Conservation (phyloP, 305 asterid genomes). For the Petunia hybrid region DNA sequence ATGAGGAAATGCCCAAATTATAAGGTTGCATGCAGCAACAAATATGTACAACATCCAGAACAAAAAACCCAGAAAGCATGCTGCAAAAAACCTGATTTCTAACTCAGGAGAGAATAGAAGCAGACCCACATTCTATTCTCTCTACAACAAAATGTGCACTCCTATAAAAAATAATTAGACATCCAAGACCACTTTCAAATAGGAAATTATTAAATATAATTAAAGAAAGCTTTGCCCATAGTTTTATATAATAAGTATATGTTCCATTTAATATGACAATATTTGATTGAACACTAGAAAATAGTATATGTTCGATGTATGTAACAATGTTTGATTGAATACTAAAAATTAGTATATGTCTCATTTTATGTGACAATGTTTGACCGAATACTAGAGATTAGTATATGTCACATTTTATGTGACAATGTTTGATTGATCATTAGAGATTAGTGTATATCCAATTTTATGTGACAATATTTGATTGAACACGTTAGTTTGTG, state of each 20-base stretch:
- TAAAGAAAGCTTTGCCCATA: not conserved
- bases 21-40: conserved; percentile 24
- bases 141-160: not conserved
- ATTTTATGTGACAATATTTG: too few species aligned
- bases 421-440: too few species aligned
- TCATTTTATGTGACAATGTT: too few species aligned
- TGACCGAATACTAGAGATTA: too few species aligned
- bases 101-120: conserved; percentile 30
- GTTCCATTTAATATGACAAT: too few species aligned
- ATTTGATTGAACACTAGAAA: too few species aligned
- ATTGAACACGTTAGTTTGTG: too few species aligned
- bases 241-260: conserved; percentile 10
- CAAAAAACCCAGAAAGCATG: conserved; percentile 30
- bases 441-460: too few species aligned
- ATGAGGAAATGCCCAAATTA: not conserved
- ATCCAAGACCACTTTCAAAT: conserved; percentile 28
- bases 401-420: too few species aligned
- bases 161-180: conserved; percentile 20
- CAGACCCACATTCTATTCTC: conserved; percentile 34
- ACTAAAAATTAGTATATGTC: too few species aligned
- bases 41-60: not conserved
- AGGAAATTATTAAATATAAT: not conserved
- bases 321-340: too few species aligned
- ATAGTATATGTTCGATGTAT: too few species aligned
- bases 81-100: conserved; percentile 30